Conservation (phyloP, 305 asterid species). For the Withania somnifera region DNA sequence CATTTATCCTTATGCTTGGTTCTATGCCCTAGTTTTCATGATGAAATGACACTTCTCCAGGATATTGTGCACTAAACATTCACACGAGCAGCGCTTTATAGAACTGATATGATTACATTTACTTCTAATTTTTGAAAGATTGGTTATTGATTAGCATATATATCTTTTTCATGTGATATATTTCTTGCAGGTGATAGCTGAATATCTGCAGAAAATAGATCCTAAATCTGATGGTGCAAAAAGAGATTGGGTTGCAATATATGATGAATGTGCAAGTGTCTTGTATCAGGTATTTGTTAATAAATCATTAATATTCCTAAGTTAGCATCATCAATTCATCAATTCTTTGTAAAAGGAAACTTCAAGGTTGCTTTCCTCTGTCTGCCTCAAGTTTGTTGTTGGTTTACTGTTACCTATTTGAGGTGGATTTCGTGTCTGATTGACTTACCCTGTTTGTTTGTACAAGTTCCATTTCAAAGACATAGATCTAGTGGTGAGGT, state of each 20-base stretch:
- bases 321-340: neutral
- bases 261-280: slow-evolving; percentile 92
- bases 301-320: neutral
- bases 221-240: slow-evolving; percentile 99
- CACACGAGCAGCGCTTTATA: neutral
- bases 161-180: slow-evolving; percentile 4
- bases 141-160: neutral
- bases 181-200: slow-evolving; percentile 78
- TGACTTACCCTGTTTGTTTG: neutral
- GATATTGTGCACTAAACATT: neutral
- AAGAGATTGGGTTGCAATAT: slow-evolving; percentile 97
- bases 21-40: neutral
- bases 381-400: neutral
- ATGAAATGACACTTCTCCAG: neutral
- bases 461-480: neutral
- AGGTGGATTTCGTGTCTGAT: neutral
- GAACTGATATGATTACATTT: neutral
- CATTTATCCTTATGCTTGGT: neutral
- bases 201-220: slow-evolving; percentile 87
- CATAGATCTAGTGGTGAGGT: neutral
- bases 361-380: neutral
- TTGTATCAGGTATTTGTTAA: slow-evolving; percentile 56
- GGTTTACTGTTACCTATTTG: neutral
- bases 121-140: neutral
- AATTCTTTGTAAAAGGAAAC: neutral